phyloP scores from a whole-genome alignment of 73 alveolate species.

The Effrenium voratum region DNA sequence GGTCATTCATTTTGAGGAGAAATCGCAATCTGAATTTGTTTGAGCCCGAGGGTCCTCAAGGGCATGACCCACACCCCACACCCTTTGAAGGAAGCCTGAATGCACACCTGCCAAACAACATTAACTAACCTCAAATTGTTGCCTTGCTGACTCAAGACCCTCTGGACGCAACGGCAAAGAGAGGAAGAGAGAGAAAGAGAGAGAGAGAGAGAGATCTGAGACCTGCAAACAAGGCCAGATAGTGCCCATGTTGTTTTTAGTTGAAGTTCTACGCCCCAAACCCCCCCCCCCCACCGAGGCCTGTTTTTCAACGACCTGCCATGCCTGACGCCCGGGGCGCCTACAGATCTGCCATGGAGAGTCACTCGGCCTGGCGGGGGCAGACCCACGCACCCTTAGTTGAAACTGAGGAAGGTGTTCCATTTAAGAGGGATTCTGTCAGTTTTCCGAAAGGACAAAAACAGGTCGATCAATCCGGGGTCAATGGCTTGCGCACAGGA shows the following conservation, averaged over 20 bases:
- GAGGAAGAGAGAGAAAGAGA: not conserved
- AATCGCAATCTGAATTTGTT: too few relatives aligned
- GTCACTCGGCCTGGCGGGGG: not conserved
- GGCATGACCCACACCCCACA: too few relatives aligned
- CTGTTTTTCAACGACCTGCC: constrained; percentile 13
- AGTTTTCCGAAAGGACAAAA: too few relatives aligned
- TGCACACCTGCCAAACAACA: too few relatives aligned
- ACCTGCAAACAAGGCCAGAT: not conserved
- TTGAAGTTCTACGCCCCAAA: not conserved
- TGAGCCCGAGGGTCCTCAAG: too few relatives aligned
- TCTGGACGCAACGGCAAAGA: not conserved
- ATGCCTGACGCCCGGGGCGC: constrained; percentile 8
- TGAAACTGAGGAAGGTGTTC: too few relatives aligned
- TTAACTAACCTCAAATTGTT: not conserved
- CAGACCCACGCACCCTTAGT: too few relatives aligned
- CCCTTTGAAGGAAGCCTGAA: too few relatives aligned
- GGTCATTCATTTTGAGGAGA: too few relatives aligned
- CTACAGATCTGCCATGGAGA: not conserved
- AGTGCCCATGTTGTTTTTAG: not conserved
- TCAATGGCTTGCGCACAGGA: too few relatives aligned
- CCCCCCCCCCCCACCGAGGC: constrained; percentile 10
- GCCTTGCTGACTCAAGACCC: not conserved
- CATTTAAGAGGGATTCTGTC: too few relatives aligned
- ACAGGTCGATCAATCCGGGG: too few relatives aligned
- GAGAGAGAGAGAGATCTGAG: not conserved